Base-by-base conservation (phyloP, 2,329 filamentous ascomycete species). In the Chrysoporthe deuterocubensis region DNA sequence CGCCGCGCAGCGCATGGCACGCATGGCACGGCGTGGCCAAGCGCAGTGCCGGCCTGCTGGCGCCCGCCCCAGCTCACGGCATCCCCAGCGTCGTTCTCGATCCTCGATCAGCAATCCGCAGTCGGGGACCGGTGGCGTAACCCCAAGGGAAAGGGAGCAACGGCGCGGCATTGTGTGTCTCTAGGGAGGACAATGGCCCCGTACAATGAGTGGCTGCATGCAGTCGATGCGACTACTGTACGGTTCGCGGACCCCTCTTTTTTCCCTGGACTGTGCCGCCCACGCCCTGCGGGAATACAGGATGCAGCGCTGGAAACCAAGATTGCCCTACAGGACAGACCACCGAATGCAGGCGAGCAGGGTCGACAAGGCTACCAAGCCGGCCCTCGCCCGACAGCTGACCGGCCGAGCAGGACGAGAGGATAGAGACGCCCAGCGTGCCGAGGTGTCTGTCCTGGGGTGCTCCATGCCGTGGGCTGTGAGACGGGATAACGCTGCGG, bases 141-240 rank as follows among this genome's bases (percentile, higher is more conserved):
- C 21, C 13, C 26, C 14, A 26, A 54, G 26, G 59, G 21, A 18
- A 61, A 44, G 42, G 26, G 59, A 60, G 21, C 13, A 61, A 57
- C 37, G 37, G 40, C 13, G 50, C 26, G 50, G 50, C 50, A 64
- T 50, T 62, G 60, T 62, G 46, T 48, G 21, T 37, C 44, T 48
- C 50, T 32, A 13, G 7, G 43, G 26, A 26, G 32, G 26, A 57
- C 52, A 64, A 64, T 46, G 44, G 60, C 43, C 26, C 43, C 50
- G 32, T 54, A 54, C 26, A 21, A 62, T 13, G n/a, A 44, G 57
- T 60, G 57, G 57, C 57, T 44, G 57, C 40, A 60, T 42, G 40
- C 40, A 43, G 18, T 43, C n/a, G 57, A 60, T 44, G 57, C 57
- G 37, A 42, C 26, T 26, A 26, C 26, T 26, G 16, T 58, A 58